Conservation (phyloP, 176 grass and related monocot species). For the Triticum urartu region DNA sequence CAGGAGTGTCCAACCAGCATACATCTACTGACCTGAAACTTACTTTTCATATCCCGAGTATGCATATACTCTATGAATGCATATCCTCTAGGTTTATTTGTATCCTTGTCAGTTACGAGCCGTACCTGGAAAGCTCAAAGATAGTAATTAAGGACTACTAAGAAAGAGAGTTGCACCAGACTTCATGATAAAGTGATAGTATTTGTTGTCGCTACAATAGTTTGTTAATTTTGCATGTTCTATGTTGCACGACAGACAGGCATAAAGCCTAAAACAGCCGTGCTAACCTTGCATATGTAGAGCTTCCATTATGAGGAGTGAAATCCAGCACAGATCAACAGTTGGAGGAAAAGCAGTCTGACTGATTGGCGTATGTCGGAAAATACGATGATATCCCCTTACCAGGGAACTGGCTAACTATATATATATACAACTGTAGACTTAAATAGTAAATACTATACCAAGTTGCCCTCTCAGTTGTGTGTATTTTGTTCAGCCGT, state of each 20-base stretch:
- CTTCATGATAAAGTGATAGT: not conserved
- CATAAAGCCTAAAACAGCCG: constrained; percentile 63
- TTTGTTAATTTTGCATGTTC: constrained; percentile 35
- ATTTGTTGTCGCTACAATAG: not conserved
- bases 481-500: constrained; percentile 32
- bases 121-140: constrained; percentile 55
- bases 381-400: constrained; percentile 50
- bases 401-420: constrained; percentile 57
- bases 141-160: constrained; percentile 19
- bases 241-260: constrained; percentile 77
- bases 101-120: constrained; percentile 59
- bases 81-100: constrained; percentile 80
- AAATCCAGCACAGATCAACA: constrained; percentile 54
- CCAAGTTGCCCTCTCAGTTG: constrained; percentile 29
- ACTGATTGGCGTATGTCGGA: constrained; percentile 38
- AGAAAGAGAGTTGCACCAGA: not conserved
- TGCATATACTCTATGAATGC: constrained; percentile 73
- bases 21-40: not conserved
- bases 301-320: constrained; percentile 46
- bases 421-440: not conserved
- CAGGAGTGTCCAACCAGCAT: not conserved
- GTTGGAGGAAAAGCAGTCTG: constrained; percentile 35
- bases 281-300: constrained; percentile 77
- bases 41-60: constrained; percentile 88
- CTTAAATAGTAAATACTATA: constrained; percentile 21